Percentiles rank a stretch among this genome's conserved stretches.
These are phyloP conservation scores for Fagus crenata DNA, from an alignment of 306 rosid genomes.

Conservation along the genomic window DNA sequence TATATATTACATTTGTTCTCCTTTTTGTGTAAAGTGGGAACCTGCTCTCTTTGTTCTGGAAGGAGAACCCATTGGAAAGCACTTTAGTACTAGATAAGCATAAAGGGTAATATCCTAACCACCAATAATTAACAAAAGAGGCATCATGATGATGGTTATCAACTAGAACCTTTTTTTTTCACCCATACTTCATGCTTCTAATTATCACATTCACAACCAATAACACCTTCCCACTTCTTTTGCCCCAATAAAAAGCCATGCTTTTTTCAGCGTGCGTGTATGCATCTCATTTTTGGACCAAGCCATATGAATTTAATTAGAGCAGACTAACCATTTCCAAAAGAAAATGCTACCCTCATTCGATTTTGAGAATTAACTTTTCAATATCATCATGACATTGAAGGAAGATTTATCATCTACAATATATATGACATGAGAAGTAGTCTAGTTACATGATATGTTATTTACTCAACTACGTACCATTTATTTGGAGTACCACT, in stretches of 20 bases:
- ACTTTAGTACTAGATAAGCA: conserved; percentile 8
- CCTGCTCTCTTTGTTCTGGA: not conserved
- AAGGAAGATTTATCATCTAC: too few relatives aligned
- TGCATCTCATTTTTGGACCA: not conserved
- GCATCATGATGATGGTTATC: conserved; percentile 13
- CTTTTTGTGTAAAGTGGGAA: conserved; percentile 4
- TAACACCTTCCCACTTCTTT: not conserved
- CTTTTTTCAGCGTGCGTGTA: not conserved
- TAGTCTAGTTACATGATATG: too few relatives aligned
- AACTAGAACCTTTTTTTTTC: conserved; percentile 1
- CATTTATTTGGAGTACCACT: too few relatives aligned
- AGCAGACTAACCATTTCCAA: not conserved
- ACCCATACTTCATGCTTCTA: conserved; percentile 12
- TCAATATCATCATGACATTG: too few relatives aligned
- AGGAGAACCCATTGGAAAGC: conserved; percentile 8
- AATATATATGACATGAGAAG: too few relatives aligned
- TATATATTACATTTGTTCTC: conserved; percentile 1
- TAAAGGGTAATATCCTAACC: not conserved
- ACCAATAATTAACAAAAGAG: not conserved
- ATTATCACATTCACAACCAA: conserved; percentile 20
- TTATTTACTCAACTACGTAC: too few relatives aligned
- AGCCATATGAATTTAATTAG: not conserved
- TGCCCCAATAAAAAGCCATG: not conserved
- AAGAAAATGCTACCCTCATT: too few relatives aligned
- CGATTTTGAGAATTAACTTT: too few relatives aligned